These are phyloP conservation scores for Cenchrus purpureus DNA, from an alignment of 176 grass and related monocot species.

Conservation along the genomic window DNA sequence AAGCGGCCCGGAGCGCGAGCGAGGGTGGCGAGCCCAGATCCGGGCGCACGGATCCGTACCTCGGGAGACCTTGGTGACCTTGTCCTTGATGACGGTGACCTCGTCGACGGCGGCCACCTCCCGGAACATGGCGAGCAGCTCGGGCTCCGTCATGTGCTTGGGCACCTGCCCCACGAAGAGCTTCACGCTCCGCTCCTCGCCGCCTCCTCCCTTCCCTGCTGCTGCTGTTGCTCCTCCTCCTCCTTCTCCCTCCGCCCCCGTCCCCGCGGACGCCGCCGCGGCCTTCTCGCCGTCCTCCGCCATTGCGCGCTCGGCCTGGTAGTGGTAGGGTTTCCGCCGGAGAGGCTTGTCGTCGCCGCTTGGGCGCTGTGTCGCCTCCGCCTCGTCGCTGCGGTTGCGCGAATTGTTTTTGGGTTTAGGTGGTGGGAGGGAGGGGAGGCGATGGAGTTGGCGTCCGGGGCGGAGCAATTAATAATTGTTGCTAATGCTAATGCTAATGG, in stretches of 20 bases:
- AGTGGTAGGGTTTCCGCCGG: conserved; percentile 44
- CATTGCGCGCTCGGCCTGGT: conserved; percentile 38
- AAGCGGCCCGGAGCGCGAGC: background rate
- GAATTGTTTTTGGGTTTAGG: conserved; percentile 38
- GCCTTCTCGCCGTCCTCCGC: conserved; percentile 53
- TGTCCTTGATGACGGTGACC: conserved; percentile 97
- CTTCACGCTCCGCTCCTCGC: conserved; percentile 72
- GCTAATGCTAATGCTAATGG: conserved; percentile 44
- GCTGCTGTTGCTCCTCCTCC: background rate
- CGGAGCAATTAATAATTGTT: conserved; percentile 42
- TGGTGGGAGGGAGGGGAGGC: conserved; percentile 28
- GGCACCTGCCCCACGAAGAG: conserved; percentile 87
- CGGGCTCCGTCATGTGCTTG: conserved; percentile 71
- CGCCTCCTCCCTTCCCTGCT: background rate
- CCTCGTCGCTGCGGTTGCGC: conserved; percentile 36
- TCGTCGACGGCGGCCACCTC: conserved; percentile 87
- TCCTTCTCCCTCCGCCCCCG: background rate
- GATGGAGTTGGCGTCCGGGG: conserved; percentile 9
- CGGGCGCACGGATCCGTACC: conserved; percentile 42
- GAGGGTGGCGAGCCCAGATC: conserved; percentile 42
- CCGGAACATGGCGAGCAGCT: conserved; percentile 79
- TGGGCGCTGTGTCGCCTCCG: background rate
- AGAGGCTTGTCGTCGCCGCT: conserved; percentile 3
- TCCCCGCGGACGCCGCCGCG: background rate
- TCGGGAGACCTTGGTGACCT: conserved; percentile 85